Evolutionary conservation across 208 protist species (phyloP), one percentile per base, ranked within the genome.

Genomic region (Leishmania turanica): DNA sequence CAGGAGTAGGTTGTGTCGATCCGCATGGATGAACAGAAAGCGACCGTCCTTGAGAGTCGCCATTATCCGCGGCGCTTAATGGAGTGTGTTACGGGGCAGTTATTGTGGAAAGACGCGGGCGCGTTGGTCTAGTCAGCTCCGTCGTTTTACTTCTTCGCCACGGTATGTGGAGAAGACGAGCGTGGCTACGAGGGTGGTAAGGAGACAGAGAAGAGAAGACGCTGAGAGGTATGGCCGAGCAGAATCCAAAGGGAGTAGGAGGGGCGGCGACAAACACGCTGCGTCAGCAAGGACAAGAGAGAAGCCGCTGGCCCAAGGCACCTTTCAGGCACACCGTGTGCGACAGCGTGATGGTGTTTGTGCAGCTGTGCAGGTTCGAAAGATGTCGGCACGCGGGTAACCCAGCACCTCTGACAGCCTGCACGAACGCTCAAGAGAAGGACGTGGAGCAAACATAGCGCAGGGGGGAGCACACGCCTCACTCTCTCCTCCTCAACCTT

Each of bases 21-120:
- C 40, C 58, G 76, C 64, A 17, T 78, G 72, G 47, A 83, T 70
- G 65, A 70, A 71, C 40, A 83, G 17, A 51, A 83, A 83, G 40
- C 76, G 76, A 37, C 79, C 71, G 49, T 79, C 76, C 71, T 27
- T 83, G 21, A 83, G 54, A 31, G 74, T 77, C 19, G 74, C 2
- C 74, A 77, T 77, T 60, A 24, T 54, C 47, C n/a, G 24, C 45
- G 45, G 68, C 21, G 68, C 42, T 37, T 34, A 34, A 53, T 37
- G 27, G 27, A 37, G 42, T 47, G 68, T 17, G 68, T n/a, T 54
- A 53, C 13, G 13, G 11, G 66, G 37, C 19, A 54, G 40, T 47
- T 47, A 4, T 27, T 37, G 27, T 54, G 42, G 45, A 73, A 31
- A 53, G 40, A 37, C 3, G 45, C 27, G 27, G 49, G 68, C 45